Base-by-base conservation (phyloP, 2,329 filamentous ascomycete species). In the Colletotrichum eremochloae region DNA sequence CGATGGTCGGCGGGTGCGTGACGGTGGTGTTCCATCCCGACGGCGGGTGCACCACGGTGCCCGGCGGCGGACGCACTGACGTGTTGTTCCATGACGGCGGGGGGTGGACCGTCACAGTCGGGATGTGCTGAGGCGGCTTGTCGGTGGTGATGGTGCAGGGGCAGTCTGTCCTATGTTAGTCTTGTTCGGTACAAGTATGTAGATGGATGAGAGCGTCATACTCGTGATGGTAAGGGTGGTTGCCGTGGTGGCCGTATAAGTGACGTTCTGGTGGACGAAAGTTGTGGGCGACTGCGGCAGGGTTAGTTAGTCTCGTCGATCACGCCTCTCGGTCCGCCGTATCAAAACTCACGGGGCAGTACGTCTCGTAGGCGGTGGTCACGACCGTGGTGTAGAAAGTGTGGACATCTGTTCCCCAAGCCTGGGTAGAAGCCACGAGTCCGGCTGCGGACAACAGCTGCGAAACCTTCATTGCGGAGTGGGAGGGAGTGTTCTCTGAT, bases 191-290 rank as follows among this genome's bases (percentile, higher is more conserved):
- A 18, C 24, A n/a, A 31, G 15, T 2, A 5, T 14, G 12, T 20
- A 31, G 38, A 50, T 31, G 11, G 20, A 38, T 20, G 14, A n/a
- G 42, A 63, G 18, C 29, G 46, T 76, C 83, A 77, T 77, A 85
- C 84, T 84, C 65, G 82, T 85, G 75, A 87, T 79, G 74, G 85
- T 86, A 68, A 87, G 64, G 53, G 81, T 84, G 44, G 82, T 84
- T 38, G 80, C 78, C 73, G 78, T 74, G 29, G 82, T 84, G 71
- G 81, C 84, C 38, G 83, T 86, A 77, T 84, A 85, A 62, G 85
- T 86, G 65, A 81, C 78, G 71, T 82, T 82, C 68, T 81, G 80
- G 76, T 81, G 80, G 42, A 81, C 76, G 69, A 82, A 80, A 42
- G 84, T 81, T 63, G 81, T 83, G 18, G 82, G 79, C 55, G 76